These are phyloP conservation scores for Tetradesmus lagerheimii DNA, from an alignment of 139 green algal species.

Conservation along the genomic window DNA sequence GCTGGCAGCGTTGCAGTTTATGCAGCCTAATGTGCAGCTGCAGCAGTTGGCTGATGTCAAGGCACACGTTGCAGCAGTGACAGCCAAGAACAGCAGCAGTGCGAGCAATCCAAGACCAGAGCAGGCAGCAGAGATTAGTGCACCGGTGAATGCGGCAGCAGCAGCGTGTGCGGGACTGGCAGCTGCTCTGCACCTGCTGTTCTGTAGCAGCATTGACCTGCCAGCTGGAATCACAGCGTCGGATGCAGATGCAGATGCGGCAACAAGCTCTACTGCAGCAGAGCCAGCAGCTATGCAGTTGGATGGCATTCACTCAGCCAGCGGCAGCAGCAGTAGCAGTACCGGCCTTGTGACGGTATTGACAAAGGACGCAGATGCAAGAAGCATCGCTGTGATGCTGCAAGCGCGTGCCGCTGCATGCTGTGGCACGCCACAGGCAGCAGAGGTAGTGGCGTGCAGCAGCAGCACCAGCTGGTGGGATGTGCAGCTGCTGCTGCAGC, in stretches of 20 bases:
- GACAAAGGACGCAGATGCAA: background rate
- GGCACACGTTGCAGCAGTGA: background rate
- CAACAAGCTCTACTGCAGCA: background rate
- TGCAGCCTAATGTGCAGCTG: background rate
- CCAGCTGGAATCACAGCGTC: background rate
- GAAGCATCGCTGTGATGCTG: slow-evolving; percentile 4
- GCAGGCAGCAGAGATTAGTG: background rate
- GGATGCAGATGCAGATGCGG: background rate
- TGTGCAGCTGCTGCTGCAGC: slow-evolving; percentile 32
- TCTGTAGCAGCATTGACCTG: background rate
- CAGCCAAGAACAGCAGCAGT: background rate
- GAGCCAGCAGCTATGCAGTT: background rate
- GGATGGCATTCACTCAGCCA: background rate
- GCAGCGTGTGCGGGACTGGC: background rate
- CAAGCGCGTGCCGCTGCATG: slow-evolving; percentile 7
- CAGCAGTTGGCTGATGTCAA: background rate
- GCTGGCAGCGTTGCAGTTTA: background rate
- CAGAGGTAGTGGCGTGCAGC: slow-evolving; percentile 22
- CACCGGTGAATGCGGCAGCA: background rate
- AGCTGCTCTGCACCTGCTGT: background rate
- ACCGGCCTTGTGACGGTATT: background rate
- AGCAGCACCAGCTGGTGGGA: slow-evolving; percentile 31
- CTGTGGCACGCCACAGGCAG: background rate
- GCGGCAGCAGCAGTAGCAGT: background rate
- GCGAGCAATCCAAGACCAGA: no score